Percentiles rank a stretch among this genome's conserved stretches.
These are phyloP conservation scores for Lyophyllum decastes DNA, from an alignment of 768 basidiomycete species.

Conservation along the genomic window DNA sequence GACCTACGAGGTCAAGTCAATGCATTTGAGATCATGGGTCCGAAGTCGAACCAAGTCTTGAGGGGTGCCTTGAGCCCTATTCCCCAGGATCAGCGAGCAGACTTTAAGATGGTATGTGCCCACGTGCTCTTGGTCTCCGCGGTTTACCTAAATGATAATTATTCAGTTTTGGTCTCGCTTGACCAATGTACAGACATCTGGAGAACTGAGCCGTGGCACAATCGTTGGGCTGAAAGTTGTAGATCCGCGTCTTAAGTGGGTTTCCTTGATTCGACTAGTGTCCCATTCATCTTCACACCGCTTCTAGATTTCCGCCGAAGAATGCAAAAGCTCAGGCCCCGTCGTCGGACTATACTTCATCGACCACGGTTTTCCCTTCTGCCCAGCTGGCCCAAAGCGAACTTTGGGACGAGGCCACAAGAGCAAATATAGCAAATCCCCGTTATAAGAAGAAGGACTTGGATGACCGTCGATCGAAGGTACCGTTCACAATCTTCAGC, in stretches of 20 bases:
- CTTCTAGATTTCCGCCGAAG: constrained; percentile 78
- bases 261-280: neutral
- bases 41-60: constrained; percentile 74
- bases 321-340: constrained; percentile 52
- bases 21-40: constrained; percentile 89
- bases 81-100: constrained; percentile 46
- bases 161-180: constrained; percentile 71
- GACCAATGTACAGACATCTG: constrained; percentile 60
- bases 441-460: constrained; percentile 82
- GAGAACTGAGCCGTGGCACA: constrained; percentile 71
- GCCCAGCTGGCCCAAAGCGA: constrained; percentile 60
- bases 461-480: constrained; percentile 80
- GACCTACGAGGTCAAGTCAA: constrained; percentile 75
- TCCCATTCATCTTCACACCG: constrained; percentile 3
- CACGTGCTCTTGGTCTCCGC: neutral
- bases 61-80: constrained; percentile 61
- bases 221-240: constrained; percentile 76
- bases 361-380: constrained; percentile 52
- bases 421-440: constrained; percentile 57
- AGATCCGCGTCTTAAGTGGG: constrained; percentile 86
- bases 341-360: constrained; percentile 23
- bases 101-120: constrained; percentile 57
- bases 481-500: constrained; percentile 25
- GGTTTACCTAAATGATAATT: neutral
- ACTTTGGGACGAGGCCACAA: constrained; percentile 69